Base-by-base conservation (phyloP, 2,329 filamentous ascomycete species). In the Paecilomyces formosus region DNA sequence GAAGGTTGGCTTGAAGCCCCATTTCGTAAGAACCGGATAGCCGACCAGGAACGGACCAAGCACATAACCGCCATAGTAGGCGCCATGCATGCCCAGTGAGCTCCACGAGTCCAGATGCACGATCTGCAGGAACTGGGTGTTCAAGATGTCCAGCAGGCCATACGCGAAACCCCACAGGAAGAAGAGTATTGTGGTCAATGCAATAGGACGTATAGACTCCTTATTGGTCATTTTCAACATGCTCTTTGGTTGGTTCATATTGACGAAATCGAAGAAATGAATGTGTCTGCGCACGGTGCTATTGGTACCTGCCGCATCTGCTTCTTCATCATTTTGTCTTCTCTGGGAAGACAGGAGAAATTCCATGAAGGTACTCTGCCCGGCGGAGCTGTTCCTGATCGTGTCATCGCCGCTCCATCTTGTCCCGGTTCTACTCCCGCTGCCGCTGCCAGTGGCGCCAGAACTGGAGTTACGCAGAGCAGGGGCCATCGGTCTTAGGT, bases 151-250 rank as follows among this genome's bases (percentile, higher is more conserved):
- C 5, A 96, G 79, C 1, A 96, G 81, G 0, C 92, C 92, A 65
- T 96, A 96, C 0, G 91, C 92, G 59, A 96, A 88, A 0, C 92
- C 92, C 92, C 91, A 96, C 2, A 96, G 78, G 63, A 96, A 86
- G 74, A 96, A 96, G 0, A 96, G 78, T 6, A 92, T 82, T 1
- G 89, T 90, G 22, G 95, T 90, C 62, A 90, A 63, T 1, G 80
- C 74, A 22, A 84, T 78, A 0, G 84, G 83, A 39, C 82, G 81
- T 9, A 85, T 66, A 0, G 82, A 85, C 63, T 87, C 82, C 56
- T 76, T 74, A 60, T 80, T 83, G 31, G 75, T 83, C 68, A 85
- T 72, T 15, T 84, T 77, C 1, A 85, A 78, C 74, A 87, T 82
- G 62, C 82, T 85, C 65, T 83, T 83, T 45, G 78, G 78, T 30